phyloP scores from a whole-genome alignment of 2,329 filamentous ascomycete species.

The Alternaria sp. region DNA sequence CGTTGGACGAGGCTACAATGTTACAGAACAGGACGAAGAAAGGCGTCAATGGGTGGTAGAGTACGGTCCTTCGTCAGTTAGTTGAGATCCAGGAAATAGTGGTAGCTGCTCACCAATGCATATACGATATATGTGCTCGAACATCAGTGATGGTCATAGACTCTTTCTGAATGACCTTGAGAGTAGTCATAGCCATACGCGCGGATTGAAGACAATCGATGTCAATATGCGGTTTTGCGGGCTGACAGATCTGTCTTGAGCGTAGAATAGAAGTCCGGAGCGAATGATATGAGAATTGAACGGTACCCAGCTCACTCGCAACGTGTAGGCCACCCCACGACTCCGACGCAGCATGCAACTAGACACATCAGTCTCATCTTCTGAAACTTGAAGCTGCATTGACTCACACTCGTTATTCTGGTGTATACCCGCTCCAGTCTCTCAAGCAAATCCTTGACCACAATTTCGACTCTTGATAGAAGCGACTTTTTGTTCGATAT shows the following conservation, averaged over 20 bases:
- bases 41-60: conserved; percentile 31
- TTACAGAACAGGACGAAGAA: conserved; percentile 35
- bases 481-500: conserved; percentile 23
- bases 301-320: conserved; percentile 24
- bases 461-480: conserved; percentile 19
- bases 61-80: conserved; percentile 24
- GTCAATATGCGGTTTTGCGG: conserved; percentile 16
- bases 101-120: conserved; percentile 25
- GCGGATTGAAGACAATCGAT: conserved; percentile 22
- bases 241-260: conserved; percentile 27
- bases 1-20: conserved; percentile 27
- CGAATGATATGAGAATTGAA: conserved; percentile 34
- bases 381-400: background rate
- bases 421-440: conserved; percentile 21
- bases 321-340: conserved; percentile 26
- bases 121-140: conserved; percentile 24
- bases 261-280: conserved; percentile 31
- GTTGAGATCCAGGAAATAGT: background rate
- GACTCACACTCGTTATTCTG: conserved; percentile 20
- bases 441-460: conserved; percentile 22
- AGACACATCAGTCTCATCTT: background rate
- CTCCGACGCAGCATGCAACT: conserved; percentile 24
- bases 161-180: conserved; percentile 22
- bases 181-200: conserved; percentile 27
- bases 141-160: conserved; percentile 17